Base-by-base conservation (phyloP, 1,139 yeast genomes). In the Suhomyces chickasaworum region DNA sequence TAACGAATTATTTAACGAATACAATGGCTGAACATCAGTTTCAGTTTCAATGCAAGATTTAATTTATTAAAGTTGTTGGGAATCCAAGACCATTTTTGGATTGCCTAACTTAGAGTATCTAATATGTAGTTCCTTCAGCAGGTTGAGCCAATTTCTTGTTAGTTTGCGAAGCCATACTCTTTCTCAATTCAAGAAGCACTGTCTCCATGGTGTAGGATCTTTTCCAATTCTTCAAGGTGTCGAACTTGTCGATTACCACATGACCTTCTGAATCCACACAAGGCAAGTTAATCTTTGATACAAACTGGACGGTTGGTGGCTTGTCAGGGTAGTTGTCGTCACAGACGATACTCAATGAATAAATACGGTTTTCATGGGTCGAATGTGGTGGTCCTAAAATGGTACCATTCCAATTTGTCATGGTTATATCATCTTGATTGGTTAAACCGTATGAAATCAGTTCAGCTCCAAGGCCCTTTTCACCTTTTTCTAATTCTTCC, bases 401-500 rank as follows among this genome's bases (percentile, higher is more conserved):
- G 25, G 98, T 91, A 3, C 97, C 98, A 64, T 90, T 91, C 98
- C 98, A 91, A 58, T 84, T 72, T 7, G 96, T 86, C 95, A 91
- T 88, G 52, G 91, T 77, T 55, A 89, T 88, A 64, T 91, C 98
- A 58, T 88, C 96, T 55, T 87, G 84, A 60, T 87, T 91, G 33
- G 89, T 83, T 44, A 91, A 76, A 0, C 98, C 98, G 59, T 91
- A 89, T 17, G 98, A 91, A 65, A 96, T 91, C 20, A 96, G 87
- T 65, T 95, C 98, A 30, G 97, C 95, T 23, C 99, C 98, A 45
- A 89, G 76, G 13, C 99, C 99, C 66, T 95, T 95, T 65, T 95
- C 99, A 43, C 99, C 99, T 63, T 91, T 93, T 66, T 95, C 99
- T 55, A 95, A 78, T 69, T 93, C 99, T 71, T 93, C 99, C 53